Base-by-base conservation (phyloP, 1,284 basidiomycete genomes). In the Omphalotus olearius region DNA sequence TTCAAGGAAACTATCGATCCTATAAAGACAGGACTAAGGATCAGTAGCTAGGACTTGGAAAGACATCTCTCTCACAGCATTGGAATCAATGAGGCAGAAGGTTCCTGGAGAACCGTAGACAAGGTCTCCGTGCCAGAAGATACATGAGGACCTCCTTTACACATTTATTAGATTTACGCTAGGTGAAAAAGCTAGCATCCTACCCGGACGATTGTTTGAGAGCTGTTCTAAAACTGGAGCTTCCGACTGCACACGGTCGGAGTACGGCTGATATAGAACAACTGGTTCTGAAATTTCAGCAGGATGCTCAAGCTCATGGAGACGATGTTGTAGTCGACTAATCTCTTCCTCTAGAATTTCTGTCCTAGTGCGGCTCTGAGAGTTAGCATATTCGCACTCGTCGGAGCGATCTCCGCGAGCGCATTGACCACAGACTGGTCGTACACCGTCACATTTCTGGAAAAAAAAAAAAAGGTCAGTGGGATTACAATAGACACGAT, bases 1-100 rank as follows among this genome's bases (percentile, higher is more conserved):
- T 33, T 50, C 54, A 4, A 62, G 17, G 50, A 64, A 64, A 6
- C 51, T 42, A 17, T 59, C 57, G 10, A 62, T 48, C 35, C 62
- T 63, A 23, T 14, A 14, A 23, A 25, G 17, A 2, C 16, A 18
- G 25, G 4, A 13, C 20, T 2, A 35, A 0, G 7, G 23, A 40
- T n/a, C 13, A 50, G 23, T 14, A n/a, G 17, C 23, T 23, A 18
- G 4, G 5, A 14, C 23, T 7, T 42, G 13, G n/a, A 42, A 23
- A 20, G 18, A 13, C 7, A 42, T 11, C 23, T 33, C 30, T 33
- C 30, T 33, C 9, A 33, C 30, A 33, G 7, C 7, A 13, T 33
- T 33, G 30, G 30, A 3, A 33, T 33, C 30, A 33, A 2, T 7
- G 30, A 9, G 13, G 30, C 30, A 13, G 30, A 9, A 33, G 30